These are phyloP conservation scores for Ophiostoma ulmi DNA, from an alignment of 2,329 filamentous ascomycete genomes.

Conservation along the genomic window DNA sequence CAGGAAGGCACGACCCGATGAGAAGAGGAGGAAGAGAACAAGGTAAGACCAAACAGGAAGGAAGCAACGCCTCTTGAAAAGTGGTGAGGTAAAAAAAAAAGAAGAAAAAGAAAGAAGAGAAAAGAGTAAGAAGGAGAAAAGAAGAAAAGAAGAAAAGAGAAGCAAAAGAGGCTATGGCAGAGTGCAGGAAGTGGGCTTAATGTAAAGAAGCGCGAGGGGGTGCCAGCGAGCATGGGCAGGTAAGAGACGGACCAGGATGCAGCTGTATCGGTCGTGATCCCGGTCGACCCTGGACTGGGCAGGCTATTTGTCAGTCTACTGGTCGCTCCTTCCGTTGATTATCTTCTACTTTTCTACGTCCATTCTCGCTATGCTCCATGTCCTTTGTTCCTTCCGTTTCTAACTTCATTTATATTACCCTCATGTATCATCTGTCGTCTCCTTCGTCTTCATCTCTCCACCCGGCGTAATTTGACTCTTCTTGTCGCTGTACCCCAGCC, in stretches of 20 bases:
- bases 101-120: background rate
- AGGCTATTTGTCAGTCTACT: background rate
- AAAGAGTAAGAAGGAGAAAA: background rate
- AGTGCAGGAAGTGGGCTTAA: background rate
- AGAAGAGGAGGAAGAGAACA: constrained; percentile 9
- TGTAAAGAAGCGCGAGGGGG: constrained; percentile 12
- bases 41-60: constrained; percentile 12
- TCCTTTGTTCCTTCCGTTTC: background rate
- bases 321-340: background rate
- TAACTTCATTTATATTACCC: background rate
- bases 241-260: constrained; percentile 10
- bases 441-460: background rate
- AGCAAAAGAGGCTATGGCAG: background rate
- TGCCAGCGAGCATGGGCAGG: constrained; percentile 6
- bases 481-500: background rate
- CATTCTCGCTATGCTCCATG: background rate
- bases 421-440: background rate
- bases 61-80: constrained; percentile 15
- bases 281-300: background rate
- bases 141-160: constrained; percentile 14
- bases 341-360: background rate
- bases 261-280: constrained; percentile 8
- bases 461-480: background rate
- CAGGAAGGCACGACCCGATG: background rate
- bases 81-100: background rate